phyloP scores from a whole-genome alignment of 2,329 filamentous ascomycete species.

The Talaromyces sp. region DNA sequence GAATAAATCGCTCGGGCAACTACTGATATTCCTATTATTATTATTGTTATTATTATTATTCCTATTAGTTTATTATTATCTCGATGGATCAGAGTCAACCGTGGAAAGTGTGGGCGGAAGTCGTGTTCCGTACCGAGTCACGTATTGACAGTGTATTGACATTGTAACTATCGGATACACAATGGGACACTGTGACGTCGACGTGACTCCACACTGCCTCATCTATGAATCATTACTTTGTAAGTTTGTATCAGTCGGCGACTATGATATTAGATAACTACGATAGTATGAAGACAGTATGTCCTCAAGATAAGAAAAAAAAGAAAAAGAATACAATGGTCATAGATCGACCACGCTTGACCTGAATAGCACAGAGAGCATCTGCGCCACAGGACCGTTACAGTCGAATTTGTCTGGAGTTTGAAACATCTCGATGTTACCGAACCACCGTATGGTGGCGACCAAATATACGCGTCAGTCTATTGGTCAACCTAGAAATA shows the following conservation, averaged over 20 bases:
- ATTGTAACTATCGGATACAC: neutral
- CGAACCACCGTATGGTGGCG: neutral
- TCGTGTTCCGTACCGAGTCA: neutral
- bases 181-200: constrained; percentile 7
- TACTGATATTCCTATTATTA: too few species aligned
- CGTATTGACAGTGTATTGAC: neutral
- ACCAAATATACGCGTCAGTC: neutral
- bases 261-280: too few species aligned
- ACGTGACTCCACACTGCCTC: neutral
- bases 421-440: constrained; percentile 12
- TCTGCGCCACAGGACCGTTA: constrained; percentile 14
- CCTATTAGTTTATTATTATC: neutral
- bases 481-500: neutral
- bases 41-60: too few species aligned
- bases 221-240: constrained; percentile 10
- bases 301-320: too few species aligned
- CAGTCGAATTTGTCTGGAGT: neutral
- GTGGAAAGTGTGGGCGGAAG: neutral
- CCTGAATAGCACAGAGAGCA: neutral
- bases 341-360: neutral
- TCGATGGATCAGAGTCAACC: neutral
- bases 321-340: neutral
- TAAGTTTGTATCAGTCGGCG: too few species aligned
- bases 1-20: too few species aligned
- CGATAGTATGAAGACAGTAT: too few species aligned